Base-by-base conservation (phyloP, 2,329 filamentous ascomycete genomes). In the Talaromyces sp. region DNA sequence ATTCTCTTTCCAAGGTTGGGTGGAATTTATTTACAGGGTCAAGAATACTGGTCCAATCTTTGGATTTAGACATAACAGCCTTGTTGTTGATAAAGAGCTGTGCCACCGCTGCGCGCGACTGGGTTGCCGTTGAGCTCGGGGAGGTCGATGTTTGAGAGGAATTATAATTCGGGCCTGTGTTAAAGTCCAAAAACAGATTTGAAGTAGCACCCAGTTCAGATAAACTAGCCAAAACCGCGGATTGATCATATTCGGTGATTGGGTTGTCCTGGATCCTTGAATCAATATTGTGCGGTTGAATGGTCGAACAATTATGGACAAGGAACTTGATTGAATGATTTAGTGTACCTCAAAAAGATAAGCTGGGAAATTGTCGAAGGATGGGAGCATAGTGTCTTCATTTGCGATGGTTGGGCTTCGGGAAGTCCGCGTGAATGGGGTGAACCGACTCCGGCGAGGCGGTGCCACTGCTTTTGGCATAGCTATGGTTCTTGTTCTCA, bases 21-120 rank as follows among this genome's bases (percentile, higher is more conserved):
- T n/a, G 19, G 45, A 29, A 41, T 39, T 9, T 36, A n/a, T 47
- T 33, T 52, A 63, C 63, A n/a, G 65, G 65, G 54, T 67, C 59
- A 13, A 62, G 30, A 4, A 65, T 61, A 42, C 56, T 63, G 0
- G 54, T 60, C 65, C 63, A 67, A 16, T 49, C 54, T 36, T 59
- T 56, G 4, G 65, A 58, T 47, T 30, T 58, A 5, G 56, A 70
- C 54, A 59, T 62, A n/a, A 56, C 47, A 19, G 49, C 43, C 44
- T 59, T 49, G 43, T 67, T 66, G 42, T 65, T 61, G 32, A 67
- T 56, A 27, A 63, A 64, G 3, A 63, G 47, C 41, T 61, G 58
- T n/a, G 53, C 55, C 30, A 46, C 43, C 7, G 43, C 29, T 13
- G 43, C 19, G 19, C 43, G 43, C 13, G 43, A 20, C 20, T 46